phyloP scores from a whole-genome alignment of 1,284 basidiomycete genomes.

The Sphaerobolus stellatus region DNA sequence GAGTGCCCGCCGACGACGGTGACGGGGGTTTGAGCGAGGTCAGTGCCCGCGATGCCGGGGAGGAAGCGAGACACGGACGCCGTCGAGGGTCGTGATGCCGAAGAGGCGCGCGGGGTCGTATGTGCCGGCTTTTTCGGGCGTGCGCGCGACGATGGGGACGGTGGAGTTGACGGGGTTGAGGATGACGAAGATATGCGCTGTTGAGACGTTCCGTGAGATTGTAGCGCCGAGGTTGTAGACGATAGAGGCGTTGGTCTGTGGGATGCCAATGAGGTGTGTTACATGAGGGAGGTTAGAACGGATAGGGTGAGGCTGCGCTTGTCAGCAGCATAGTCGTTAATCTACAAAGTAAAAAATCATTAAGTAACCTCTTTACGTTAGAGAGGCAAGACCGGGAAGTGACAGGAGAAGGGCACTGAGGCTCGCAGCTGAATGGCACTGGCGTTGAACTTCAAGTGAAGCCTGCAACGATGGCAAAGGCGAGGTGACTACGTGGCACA shows the following conservation, averaged over 20 bases:
- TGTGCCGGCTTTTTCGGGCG: constrained; percentile 90
- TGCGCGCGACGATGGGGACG: constrained; percentile 94
- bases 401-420: too few species aligned
- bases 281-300: constrained; percentile 52
- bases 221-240: constrained; percentile 93
- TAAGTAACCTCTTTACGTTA: too few species aligned
- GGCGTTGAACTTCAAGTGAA: too few species aligned
- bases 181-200: constrained; percentile 93
- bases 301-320: constrained; percentile 58
- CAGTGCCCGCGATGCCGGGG: constrained; percentile 66
- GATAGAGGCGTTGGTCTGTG: constrained; percentile 89
- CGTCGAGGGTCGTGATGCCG: constrained; percentile 96
- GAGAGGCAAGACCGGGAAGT: too few species aligned
- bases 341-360: too few species aligned
- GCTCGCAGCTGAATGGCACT: too few species aligned
- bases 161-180: constrained; percentile 96
- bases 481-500: constrained; percentile 45
- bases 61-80: constrained; percentile 96
- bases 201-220: constrained; percentile 83
- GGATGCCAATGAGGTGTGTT: constrained; percentile 96
- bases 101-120: constrained; percentile 82
- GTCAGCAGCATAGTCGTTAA: constrained; percentile 75
- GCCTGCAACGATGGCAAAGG: constrained; percentile 69
- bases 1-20: constrained; percentile 97
- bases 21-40: constrained; percentile 68